These are phyloP conservation scores for Isatis lusitanica DNA, from an alignment of 441 rosid genomes.

Conservation along the genomic window DNA sequence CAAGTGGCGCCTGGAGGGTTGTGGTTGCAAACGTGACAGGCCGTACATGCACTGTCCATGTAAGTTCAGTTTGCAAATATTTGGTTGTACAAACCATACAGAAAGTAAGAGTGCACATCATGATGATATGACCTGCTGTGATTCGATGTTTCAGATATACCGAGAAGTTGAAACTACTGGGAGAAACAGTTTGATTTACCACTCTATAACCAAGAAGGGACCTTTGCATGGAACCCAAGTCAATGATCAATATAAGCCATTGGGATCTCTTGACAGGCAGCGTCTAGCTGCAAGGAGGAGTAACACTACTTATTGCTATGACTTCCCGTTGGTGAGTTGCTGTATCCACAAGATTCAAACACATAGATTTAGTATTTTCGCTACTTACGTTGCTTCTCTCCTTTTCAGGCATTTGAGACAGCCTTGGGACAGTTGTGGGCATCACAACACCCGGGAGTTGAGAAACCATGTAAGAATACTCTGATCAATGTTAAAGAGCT, in stretches of 20 bases:
- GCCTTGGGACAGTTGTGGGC: conserved; percentile 84
- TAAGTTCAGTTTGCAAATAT: conserved; percentile 48
- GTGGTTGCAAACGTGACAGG: conserved; percentile 88
- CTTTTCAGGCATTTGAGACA: conserved; percentile 87
- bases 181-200: conserved; percentile 61
- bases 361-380: neutral
- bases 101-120: conserved; percentile 21
- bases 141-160: conserved; percentile 67
- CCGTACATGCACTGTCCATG: conserved; percentile 90
- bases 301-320: conserved; percentile 96
- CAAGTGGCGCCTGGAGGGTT: conserved; percentile 97
- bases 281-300: conserved; percentile 85
- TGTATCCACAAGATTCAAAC: conserved; percentile 13
- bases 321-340: conserved; percentile 86
- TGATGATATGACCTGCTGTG: conserved; percentile 9
- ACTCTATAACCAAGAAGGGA: conserved; percentile 61
- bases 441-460: conserved; percentile 52
- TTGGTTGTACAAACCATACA: neutral
- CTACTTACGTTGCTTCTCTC: conserved; percentile 17
- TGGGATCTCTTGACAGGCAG: conserved; percentile 78
- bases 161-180: conserved; percentile 79
- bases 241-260: conserved; percentile 69
- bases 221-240: conserved; percentile 71
- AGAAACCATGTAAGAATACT: conserved; percentile 53
- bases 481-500: conserved; percentile 76